Base-by-base conservation (phyloP, 2,329 filamentous ascomycete species). In the Cladosporium sp. region DNA sequence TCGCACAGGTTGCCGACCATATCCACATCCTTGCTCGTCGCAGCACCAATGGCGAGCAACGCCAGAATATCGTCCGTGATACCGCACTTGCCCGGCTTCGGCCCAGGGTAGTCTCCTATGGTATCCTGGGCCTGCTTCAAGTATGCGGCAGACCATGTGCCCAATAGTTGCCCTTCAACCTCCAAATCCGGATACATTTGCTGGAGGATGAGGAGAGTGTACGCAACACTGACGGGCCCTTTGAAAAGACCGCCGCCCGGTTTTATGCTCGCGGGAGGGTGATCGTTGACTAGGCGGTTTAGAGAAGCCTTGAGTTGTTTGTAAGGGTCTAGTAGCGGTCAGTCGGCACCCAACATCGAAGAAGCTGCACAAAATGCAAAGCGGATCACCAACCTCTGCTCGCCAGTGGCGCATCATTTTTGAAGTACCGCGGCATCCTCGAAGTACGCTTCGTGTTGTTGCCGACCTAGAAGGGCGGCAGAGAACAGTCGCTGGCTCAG, bases 261-360 rank as follows among this genome's bases (percentile, higher is more conserved):
- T 31, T 67, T 67, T 43, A 77, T 62, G 41, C 68, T 65, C 42
- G 74, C 69, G 16, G 75, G 75, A 42, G 75, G 75, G 58, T 75
- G 64, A 9, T 75, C 68, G 45, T 67, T 74, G 42, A 77, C 70
- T 37, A 78, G 68, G 54, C 75, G 74, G 32, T 70, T 72, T 46
- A 78, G 67, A 13, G 74, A 77, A 51, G 74, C 74, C 59, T 76
- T 66, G 56, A 78, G 67, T 61, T 78, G 75, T 55, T 76, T 76
- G 64, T 74, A 69, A 51, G 75, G 70, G 56, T 77, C 74, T 66
- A 54, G 9, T 38, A 14, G 14, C 11, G 10, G 19, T 40, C 9
- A 37, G 38, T 53, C 46, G 41, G 46, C 14, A 40, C 7, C 22
- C 22, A 28, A 7, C 22, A 7, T 28, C 5, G 7, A 28, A 28